Base-by-base conservation (phyloP, 768 basidiomycete genomes). In the Zangia roseola region DNA sequence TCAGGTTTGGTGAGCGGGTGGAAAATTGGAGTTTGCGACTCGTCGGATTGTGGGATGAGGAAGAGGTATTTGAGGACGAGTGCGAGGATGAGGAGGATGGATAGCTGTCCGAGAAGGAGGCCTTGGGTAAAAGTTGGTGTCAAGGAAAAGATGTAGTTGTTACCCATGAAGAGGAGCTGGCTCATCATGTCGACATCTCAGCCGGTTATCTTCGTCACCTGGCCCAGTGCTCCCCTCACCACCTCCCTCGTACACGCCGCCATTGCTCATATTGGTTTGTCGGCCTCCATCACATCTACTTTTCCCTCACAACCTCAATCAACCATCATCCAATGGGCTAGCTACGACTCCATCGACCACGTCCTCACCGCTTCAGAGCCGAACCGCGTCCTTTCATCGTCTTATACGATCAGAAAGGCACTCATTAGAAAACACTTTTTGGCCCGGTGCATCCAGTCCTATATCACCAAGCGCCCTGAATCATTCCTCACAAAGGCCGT, bases 41-140 rank as follows among this genome's bases (percentile, higher is more conserved):
- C 76, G 54, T 78, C 70, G 50, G 79, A 73, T 23, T 82, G 76
- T 6, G 89, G 82, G 58, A 97, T 91, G 54, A 99, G 85, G 63
- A 99, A 97, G 48, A 98, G 84, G 71, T 97, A 98, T 63, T 91
- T 90, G 70, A 99, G 82, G 64, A 99, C 81, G 53, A 94, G 71
- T 40, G 75, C 76, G 24, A 91, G 77, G 40, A 94, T 77, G 43
- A 87, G 60, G 37, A 92, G 74, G 58, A 99, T 86, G 21, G 93
- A 94, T 19, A 91, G 75, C 68, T 98, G 95, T 48, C 95, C 95
- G 37, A 97, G 70, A 33, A 99, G 74, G 30, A 99, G 80, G 14
- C 95, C 95, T 64, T 97, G 94, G 0, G 94, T 97, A 70, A 99
- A 99, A 1, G 91, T 94, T 19, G 88, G 90, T 58, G 88, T 83